A percentile compares a stretch with the other conserved stretches of the same genome.
Conservation (phyloP, 2,329 filamentous ascomycete species). For the Cytospora piceae region DNA sequence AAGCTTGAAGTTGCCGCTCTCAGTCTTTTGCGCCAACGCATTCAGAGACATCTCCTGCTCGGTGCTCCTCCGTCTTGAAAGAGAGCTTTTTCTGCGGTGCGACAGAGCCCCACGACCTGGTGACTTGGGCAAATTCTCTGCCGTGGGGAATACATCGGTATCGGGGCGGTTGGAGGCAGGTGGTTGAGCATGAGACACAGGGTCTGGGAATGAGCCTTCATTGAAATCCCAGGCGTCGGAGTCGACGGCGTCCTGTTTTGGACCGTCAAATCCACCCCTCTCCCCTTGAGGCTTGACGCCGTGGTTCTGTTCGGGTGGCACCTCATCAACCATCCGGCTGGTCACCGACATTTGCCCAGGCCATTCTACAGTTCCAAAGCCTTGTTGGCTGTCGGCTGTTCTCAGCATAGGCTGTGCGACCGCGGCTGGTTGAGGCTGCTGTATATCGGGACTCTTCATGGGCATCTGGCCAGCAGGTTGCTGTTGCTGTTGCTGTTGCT, state of each 20-base stretch:
- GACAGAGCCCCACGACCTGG: slow-evolving; percentile 70
- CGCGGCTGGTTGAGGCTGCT: slow-evolving; percentile 46
- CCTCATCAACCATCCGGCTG: slow-evolving; percentile 34
- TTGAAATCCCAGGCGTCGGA: slow-evolving; percentile 92
- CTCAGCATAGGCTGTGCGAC: slow-evolving; percentile 38
- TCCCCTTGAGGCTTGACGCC: slow-evolving; percentile 46
- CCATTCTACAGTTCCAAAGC: slow-evolving; percentile 44
- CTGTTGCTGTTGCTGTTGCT: slow-evolving; percentile 42
- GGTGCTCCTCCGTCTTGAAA: slow-evolving; percentile 70
- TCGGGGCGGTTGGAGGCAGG: slow-evolving; percentile 70
- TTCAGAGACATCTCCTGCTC: slow-evolving; percentile 66
- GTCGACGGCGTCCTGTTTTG: slow-evolving; percentile 56
- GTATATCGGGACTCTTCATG: slow-evolving; percentile 35
- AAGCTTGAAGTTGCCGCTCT: slow-evolving; percentile 84
- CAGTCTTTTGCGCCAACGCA: slow-evolving; percentile 58
- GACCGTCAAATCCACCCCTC: slow-evolving; percentile 49
- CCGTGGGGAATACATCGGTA: slow-evolving; percentile 83
- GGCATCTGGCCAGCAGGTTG: slow-evolving; percentile 33
- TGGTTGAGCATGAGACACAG: slow-evolving; percentile 50
- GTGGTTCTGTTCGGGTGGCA: slow-evolving; percentile 40
- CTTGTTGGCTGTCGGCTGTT: slow-evolving; percentile 22
- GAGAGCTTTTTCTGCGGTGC: slow-evolving; percentile 80
- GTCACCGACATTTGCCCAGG: slow-evolving; percentile 35
- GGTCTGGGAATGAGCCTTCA: slow-evolving; percentile 69
- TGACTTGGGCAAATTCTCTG: slow-evolving; percentile 80